Percentiles rank a stretch among this genome's conserved stretches.
phyloP scores from a whole-genome alignment of 2,329 filamentous ascomycete genomes.

The Basipetospora chlamydospora region DNA sequence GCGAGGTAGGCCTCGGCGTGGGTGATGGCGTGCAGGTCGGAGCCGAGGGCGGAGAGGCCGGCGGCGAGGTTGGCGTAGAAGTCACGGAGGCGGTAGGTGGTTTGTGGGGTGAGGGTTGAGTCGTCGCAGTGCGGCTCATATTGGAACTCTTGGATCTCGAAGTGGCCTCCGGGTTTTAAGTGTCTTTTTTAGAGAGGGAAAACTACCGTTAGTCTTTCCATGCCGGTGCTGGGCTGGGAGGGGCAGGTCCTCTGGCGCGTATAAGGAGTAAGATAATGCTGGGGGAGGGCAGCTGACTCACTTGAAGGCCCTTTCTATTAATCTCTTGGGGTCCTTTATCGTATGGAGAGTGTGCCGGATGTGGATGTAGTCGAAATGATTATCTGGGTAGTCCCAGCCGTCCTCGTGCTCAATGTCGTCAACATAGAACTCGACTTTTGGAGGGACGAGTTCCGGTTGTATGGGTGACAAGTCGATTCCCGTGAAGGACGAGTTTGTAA shows the following conservation, averaged over 20 bases:
- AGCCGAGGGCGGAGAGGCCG: constrained; percentile 26
- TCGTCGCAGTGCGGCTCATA: constrained; percentile 29
- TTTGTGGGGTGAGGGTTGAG: constrained; percentile 20
- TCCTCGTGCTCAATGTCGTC: constrained; percentile 36
- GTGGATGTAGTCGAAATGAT: constrained; percentile 34
- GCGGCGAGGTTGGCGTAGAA: constrained; percentile 25
- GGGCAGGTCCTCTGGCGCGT: not conserved
- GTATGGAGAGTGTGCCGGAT: constrained; percentile 31
- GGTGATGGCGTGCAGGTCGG: constrained; percentile 25
- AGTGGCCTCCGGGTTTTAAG: constrained; percentile 34
- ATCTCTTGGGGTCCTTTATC: constrained; percentile 23
- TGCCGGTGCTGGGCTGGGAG: constrained; percentile 1
- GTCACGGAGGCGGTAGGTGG: constrained; percentile 31
- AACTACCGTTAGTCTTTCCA: too few relatives aligned
- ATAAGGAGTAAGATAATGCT: not conserved
- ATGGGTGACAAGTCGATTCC: constrained; percentile 38
- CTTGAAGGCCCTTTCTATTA: constrained; percentile 28
- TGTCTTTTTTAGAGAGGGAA: constrained; percentile 19
- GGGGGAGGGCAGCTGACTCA: constrained; percentile 12
- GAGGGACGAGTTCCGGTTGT: constrained; percentile 34
- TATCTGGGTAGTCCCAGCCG: constrained; percentile 31
- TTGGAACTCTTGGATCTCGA: constrained; percentile 34
- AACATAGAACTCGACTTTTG: constrained; percentile 35
- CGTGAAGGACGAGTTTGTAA: constrained; percentile 26
- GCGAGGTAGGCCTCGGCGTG: constrained; percentile 20